These are phyloP conservation scores for Allium fistulosum DNA, from an alignment of 106 monocot species.

Conservation along the genomic window DNA sequence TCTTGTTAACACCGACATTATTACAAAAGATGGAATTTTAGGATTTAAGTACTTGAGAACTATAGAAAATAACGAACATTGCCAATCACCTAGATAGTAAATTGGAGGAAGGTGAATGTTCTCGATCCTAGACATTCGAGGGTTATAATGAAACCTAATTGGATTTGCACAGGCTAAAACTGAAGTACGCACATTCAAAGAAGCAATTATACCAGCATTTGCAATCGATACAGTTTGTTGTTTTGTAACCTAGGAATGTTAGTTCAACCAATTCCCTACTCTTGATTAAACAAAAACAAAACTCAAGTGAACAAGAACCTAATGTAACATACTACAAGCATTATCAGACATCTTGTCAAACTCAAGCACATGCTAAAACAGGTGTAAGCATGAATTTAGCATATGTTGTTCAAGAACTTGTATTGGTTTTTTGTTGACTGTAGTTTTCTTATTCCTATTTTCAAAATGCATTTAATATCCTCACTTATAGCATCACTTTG, in stretches of 20 bases:
- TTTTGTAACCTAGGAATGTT: conserved; percentile 69
- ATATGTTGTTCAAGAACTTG: too few relatives aligned
- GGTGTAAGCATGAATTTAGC: too few relatives aligned
- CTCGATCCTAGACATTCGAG: conserved; percentile 95
- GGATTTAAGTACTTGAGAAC: neutral
- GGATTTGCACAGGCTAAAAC: conserved; percentile 99
- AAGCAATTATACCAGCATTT: conserved; percentile 99
- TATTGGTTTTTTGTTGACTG: too few relatives aligned
- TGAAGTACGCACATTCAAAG: conserved; percentile 90
- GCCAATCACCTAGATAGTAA: conserved; percentile 72
- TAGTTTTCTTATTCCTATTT: too few relatives aligned
- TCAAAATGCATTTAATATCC: too few relatives aligned
- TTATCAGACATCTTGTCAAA: conserved; percentile 99
- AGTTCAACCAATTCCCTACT: too few relatives aligned
- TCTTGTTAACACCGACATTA: too few relatives aligned
- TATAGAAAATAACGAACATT: too few relatives aligned
- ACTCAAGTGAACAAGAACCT: conserved; percentile 41
- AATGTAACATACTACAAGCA: conserved; percentile 97
- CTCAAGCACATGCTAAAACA: too few relatives aligned
- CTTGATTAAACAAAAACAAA: conserved; percentile 5
- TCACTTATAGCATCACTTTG: too few relatives aligned
- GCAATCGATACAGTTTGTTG: conserved; percentile 99
- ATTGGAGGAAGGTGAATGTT: conserved; percentile 97
- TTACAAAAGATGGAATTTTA: neutral
- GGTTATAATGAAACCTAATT: conserved; percentile 92